Base-by-base conservation (phyloP, 1,139 yeast genomes). In the Geotrichum citri-aurantii region DNA sequence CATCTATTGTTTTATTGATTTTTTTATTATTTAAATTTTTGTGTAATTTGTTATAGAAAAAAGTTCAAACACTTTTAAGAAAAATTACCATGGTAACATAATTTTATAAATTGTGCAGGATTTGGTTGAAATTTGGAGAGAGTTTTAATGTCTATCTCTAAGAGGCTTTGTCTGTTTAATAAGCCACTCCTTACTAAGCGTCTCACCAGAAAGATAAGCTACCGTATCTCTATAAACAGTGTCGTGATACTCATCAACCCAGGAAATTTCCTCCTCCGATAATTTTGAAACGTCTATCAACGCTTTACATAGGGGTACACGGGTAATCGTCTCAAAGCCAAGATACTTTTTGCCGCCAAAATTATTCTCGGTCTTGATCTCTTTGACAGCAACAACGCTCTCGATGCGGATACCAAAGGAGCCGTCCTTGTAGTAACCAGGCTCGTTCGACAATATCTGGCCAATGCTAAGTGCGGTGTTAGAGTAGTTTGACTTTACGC, bases 401-500 rank as follows among this genome's bases (percentile, higher is more conserved):
- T 95, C 99, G 64, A 93, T 86, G 69, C 99, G 82, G 61, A 93
- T 87, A 61, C 99, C 99, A 71, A 87, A 95, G 63, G 86, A 86
- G 23, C 93, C 97, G 63, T 88, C 95, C 71, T 91, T 89, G 71
- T 95, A 95, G 73, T 79, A 93, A 0, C 99, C 99, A 0, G 99
- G 99, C 73, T 95, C 99, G 73, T 93, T 91, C 27, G 96, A 87
- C 52, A 91, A 76, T 52, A 92, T 77, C 72, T 90, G 88, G 29
- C 99, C 99, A 3, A 81, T 79, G 64, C 79, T 75, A 60, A 88
- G 77, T 1, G 80, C 73, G 49, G 68, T 65, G 51, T 68, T 67
- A 42, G 67, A 69, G 50, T 66, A 67, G 29, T 66, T 64, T 29
- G 61, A 58, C 65, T 87, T 79, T 65, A 85, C 82, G 1, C 97